Evolutionary conservation across 1,139 yeast species (phyloP).

Genomic region (Trichomonascaceae sp.): DNA sequence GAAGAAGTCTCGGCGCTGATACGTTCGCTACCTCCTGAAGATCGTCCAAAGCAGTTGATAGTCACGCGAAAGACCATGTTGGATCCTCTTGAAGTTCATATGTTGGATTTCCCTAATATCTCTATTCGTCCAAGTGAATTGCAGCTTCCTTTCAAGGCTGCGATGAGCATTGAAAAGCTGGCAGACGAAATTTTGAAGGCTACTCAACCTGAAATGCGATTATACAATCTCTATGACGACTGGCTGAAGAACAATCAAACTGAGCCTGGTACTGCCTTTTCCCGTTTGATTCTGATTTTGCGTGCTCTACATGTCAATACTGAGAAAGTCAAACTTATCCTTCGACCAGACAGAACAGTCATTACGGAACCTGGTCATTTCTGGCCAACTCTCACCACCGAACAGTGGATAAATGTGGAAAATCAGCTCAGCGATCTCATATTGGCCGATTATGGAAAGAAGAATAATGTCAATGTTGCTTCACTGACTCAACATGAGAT

Average conservation of each 20-base stretch:
- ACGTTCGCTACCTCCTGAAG: constrained; percentile 84
- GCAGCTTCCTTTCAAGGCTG: constrained; percentile 83
- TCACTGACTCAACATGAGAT: constrained; percentile 91
- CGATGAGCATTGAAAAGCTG: constrained; percentile 74
- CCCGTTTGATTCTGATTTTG: constrained; percentile 71
- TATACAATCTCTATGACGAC: constrained; percentile 88
- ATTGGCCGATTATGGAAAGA: constrained; percentile 75
- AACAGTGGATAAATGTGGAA: constrained; percentile 91
- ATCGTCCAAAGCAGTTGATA: constrained; percentile 89
- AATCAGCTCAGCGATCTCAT: constrained; percentile 82
- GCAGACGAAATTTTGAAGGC: constrained; percentile 78
- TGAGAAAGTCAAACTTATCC: constrained; percentile 68
- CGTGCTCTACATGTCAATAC: constrained; percentile 74
- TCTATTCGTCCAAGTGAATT: constrained; percentile 86
- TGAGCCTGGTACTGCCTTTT: constrained; percentile 88
- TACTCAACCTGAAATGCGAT: constrained; percentile 86
- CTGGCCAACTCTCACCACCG: constrained; percentile 87
- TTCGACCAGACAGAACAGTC: constrained; percentile 68
- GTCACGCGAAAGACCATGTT: constrained; percentile 86
- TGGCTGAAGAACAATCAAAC: constrained; percentile 58
- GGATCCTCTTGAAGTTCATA: constrained; percentile 94
- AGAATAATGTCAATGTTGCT: constrained; percentile 78
- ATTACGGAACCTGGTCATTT: constrained; percentile 72
- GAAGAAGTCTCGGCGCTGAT: constrained; percentile 93
- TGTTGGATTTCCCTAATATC: constrained; percentile 93